These are phyloP conservation scores for Gossypium bickii DNA, from an alignment of 345 rosid species.

Conservation along the genomic window DNA sequence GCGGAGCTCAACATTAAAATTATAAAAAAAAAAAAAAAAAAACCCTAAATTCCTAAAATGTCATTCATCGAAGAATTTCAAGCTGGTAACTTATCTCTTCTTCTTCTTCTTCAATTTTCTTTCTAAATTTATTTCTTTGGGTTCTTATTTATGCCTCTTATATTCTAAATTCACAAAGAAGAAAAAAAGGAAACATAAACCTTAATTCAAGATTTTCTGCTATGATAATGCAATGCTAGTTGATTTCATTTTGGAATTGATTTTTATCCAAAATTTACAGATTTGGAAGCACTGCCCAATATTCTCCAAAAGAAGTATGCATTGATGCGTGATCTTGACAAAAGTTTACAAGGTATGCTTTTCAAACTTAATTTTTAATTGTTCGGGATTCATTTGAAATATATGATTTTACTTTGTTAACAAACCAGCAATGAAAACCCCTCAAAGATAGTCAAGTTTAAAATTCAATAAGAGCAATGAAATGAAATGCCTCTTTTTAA, in stretches of 20 bases:
- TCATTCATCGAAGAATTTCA: conserved; percentile 17
- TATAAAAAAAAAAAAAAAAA: not conserved
- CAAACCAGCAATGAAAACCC: not conserved
- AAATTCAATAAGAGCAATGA: not conserved
- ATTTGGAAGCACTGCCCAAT: conserved; percentile 73
- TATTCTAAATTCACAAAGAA: not conserved
- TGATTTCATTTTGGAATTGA: not conserved
- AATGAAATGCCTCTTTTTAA: not conserved
- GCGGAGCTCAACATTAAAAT: not conserved
- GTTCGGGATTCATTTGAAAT: not conserved
- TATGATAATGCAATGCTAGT: not conserved
- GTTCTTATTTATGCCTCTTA: not conserved
- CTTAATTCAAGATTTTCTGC: not conserved
- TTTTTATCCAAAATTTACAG: conserved; percentile 31
- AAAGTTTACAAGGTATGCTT: conserved; percentile 76
- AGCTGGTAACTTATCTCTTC: not conserved
- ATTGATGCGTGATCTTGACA: conserved; percentile 77
- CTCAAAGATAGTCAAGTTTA: not conserved
- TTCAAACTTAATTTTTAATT: not conserved
- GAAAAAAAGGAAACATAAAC: too few relatives aligned
- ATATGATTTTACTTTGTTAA: not conserved
- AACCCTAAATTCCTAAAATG: conserved; percentile 17
- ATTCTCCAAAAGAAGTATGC: conserved; percentile 86
- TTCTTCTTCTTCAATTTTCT: not conserved
- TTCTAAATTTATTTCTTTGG: not conserved